Percentiles rank a stretch among this genome's conserved stretches.
phyloP scores from a whole-genome alignment of 2,329 filamentous ascomycete species.

The Gaeumannomyces tritici region DNA sequence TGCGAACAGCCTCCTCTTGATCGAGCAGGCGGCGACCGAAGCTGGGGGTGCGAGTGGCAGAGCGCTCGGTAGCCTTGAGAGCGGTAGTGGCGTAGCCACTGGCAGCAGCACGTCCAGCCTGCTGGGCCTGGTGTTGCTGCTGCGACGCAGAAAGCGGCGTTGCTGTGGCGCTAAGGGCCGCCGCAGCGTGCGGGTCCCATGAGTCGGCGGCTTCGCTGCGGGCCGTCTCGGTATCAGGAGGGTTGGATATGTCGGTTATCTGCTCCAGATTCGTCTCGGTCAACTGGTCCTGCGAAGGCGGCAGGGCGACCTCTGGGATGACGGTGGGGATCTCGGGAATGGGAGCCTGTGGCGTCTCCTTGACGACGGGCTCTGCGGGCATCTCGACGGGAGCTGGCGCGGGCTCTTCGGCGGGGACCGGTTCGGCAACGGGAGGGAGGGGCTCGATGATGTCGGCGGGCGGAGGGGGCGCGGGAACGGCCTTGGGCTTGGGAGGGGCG shows the following conservation, averaged over 20 bases:
- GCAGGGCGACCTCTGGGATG: constrained; percentile 46
- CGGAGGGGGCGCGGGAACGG: constrained; percentile 32
- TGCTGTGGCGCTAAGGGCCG: constrained; percentile 46
- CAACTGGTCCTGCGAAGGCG: constrained; percentile 69
- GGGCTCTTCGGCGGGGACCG: constrained; percentile 24
- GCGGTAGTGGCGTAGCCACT: constrained; percentile 75
- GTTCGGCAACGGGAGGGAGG: constrained; percentile 29
- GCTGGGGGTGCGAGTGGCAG: constrained; percentile 60
- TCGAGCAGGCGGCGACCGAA: constrained; percentile 82
- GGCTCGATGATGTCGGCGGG: constrained; percentile 36
- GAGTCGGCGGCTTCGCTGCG: constrained; percentile 86
- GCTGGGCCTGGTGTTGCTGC: constrained; percentile 55
- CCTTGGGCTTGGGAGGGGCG: constrained; percentile 42
- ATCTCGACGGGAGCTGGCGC: constrained; percentile 21
- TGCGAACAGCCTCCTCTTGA: constrained; percentile 94
- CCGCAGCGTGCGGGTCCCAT: constrained; percentile 57
- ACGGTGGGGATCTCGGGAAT: constrained; percentile 19
- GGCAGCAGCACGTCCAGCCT: constrained; percentile 45
- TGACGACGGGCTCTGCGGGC: constrained; percentile 21
- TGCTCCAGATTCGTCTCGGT: constrained; percentile 91
- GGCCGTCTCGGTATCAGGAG: constrained; percentile 69
- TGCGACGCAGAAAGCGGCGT: constrained; percentile 58
- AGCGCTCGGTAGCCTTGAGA: constrained; percentile 62
- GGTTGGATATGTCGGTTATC: constrained; percentile 70
- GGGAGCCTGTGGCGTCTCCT: constrained; percentile 14